A percentile compares a stretch with the other conserved stretches of the same genome.
Conservation (phyloP, 768 basidiomycete genomes). For the Phlebiopsis gigantea region DNA sequence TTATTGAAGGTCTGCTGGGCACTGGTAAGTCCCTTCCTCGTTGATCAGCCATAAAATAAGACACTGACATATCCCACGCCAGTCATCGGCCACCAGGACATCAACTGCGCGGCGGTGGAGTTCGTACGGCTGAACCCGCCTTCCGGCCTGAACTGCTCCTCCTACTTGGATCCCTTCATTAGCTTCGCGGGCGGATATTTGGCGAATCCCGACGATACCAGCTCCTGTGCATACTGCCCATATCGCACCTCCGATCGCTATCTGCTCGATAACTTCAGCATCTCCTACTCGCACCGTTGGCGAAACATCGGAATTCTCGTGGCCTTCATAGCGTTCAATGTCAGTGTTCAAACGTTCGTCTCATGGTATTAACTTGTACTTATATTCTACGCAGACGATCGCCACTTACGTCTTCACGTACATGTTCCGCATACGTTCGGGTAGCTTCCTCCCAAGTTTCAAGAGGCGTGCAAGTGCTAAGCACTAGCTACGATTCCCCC, state of each 20-base stretch:
- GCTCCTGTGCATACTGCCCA: conserved; percentile 32
- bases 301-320: conserved; percentile 42
- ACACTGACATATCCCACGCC: background rate
- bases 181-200: conserved; percentile 41
- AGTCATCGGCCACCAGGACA: conserved; percentile 46
- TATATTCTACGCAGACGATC: conserved; percentile 31
- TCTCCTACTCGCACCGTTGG: conserved; percentile 49
- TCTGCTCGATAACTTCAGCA: conserved; percentile 51
- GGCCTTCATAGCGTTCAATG: conserved; percentile 39
- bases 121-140: conserved; percentile 49
- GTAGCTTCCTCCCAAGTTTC: conserved; percentile 5
- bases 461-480: conserved; percentile 1
- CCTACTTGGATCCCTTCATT: conserved; percentile 42
- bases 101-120: conserved; percentile 59
- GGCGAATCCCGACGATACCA: conserved; percentile 32
- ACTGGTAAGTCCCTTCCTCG: conserved; percentile 35
- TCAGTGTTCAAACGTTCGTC: no score
- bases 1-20: conserved; percentile 35
- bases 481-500: background rate
- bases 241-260: conserved; percentile 55
- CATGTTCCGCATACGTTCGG: conserved; percentile 41
- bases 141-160: conserved; percentile 38
- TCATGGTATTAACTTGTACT: conserved; percentile 4
- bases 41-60: no score
- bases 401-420: conserved; percentile 50